phyloP scores from a whole-genome alignment of 2,329 filamentous ascomycete species.

The Alternaria atra region DNA sequence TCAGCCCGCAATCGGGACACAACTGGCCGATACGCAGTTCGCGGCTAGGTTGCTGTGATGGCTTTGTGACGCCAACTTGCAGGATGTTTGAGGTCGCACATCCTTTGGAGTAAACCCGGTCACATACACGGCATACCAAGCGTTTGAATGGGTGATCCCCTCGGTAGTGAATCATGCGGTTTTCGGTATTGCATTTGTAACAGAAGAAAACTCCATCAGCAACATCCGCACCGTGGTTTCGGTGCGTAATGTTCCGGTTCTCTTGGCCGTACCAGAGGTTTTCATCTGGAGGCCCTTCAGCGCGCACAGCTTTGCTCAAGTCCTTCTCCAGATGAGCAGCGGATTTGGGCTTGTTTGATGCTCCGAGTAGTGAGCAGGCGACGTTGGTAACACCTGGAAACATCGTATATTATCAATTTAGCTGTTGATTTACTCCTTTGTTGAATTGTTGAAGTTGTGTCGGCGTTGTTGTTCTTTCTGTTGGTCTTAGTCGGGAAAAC shows the following conservation, averaged over 20 bases:
- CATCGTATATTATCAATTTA: too few relatives aligned
- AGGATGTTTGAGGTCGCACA: background rate
- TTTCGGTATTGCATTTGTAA: background rate
- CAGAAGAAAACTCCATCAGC: background rate
- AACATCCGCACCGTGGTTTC: background rate
- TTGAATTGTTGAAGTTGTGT: background rate
- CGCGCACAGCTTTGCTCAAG: background rate
- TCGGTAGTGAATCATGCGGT: background rate
- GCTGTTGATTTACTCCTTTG: background rate
- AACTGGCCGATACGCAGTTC: background rate
- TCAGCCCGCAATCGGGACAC: background rate
- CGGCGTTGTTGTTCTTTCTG: background rate
- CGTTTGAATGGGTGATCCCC: background rate
- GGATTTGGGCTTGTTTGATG: background rate
- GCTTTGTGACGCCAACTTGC: background rate
- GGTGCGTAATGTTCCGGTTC: background rate
- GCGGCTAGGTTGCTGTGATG: background rate
- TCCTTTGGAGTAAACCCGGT: background rate
- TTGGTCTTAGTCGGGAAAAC: background rate
- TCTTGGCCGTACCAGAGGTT: background rate
- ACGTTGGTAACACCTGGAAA: background rate
- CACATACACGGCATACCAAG: background rate
- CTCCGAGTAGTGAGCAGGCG: background rate
- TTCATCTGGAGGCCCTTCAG: background rate
- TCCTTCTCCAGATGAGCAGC: background rate